Base-by-base conservation (phyloP, 371 early-diverging fungal genomes). In the Apophysomyces variabilis region DNA sequence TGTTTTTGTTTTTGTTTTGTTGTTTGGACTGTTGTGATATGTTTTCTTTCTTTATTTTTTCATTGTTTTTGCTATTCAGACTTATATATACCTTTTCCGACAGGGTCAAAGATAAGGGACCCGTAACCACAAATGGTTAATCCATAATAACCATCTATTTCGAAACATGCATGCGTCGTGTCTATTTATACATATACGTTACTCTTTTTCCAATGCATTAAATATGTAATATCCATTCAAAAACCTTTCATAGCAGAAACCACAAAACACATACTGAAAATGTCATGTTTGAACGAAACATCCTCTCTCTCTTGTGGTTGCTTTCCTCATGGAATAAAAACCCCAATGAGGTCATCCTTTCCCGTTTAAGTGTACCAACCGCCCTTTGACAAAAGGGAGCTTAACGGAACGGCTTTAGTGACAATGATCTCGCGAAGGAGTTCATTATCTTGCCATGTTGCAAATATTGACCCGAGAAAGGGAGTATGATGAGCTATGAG, bases 1-100 rank as follows among this genome's bases (percentile, higher is more conserved):
- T 50, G 54, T 50, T 50, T n/a, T 50, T 50, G 54, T 50, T 50
- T 50, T 50, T 50, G 46, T 45, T 45, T 50, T 50, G 54, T 50
- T 50, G 54, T 21, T 50, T 50, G 54, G 54, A 5, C 32, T 26
- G 32, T 26, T 26, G 32, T 50, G 54, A 21, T 50, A 21, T 50
- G 54, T 50, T 50, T 50, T 50, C 54, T 50, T 16, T 26, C 21
- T 50, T 50, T 21, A 26, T 50, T 50, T 50, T 50, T 47, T 47
- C 47, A 50, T 50, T 50, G 54, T 50, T 50, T 3, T 18, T 50
- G 54, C 8, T 50, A 21, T 50, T n/a, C 16, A 21, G n/a, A 7
- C 54, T 21, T 50, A 18, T 50, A 50, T 50, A 50, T 50, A 50
- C 18, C 54, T 50, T 50, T 50, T 47, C 13, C n/a, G 47, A 18